Conservation (phyloP, 164 flowering plant species). For the Kingdonia uniflora region DNA sequence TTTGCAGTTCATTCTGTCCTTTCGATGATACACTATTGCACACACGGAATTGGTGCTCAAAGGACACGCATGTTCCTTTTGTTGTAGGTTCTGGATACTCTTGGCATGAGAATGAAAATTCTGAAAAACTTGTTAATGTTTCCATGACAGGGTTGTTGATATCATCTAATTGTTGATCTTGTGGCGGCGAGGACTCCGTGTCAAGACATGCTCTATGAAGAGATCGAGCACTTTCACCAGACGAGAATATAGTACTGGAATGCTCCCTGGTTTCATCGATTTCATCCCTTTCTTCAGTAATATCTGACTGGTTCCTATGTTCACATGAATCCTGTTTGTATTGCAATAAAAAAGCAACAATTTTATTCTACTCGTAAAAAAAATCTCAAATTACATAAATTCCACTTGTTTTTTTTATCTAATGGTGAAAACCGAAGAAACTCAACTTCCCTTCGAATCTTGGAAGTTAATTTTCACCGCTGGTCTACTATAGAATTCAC, state of each 20-base stretch:
- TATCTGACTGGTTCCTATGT: conserved; percentile 69
- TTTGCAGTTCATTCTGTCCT: conserved; percentile 16
- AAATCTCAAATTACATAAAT: background rate
- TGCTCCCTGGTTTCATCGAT: conserved; percentile 17
- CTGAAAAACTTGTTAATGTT: conserved; percentile 14
- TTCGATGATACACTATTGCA: conserved; percentile 13
- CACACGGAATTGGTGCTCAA: no score
- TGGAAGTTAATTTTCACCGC: no score
- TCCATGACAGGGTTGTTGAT: conserved; percentile 10
- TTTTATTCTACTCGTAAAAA: background rate
- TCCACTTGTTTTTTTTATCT: no score
- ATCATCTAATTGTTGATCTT: conserved; percentile 13
- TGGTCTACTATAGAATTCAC: no score
- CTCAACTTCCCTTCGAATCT: no score
- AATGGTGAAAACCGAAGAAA: no score
- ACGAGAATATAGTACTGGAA: conserved; percentile 9
- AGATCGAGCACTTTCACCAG: conserved; percentile 15
- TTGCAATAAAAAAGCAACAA: conserved; percentile 5
- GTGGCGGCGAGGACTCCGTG: conserved; percentile 1
- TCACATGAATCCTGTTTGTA: conserved; percentile 59
- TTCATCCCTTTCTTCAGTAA: conserved; percentile 67
- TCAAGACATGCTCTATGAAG: conserved; percentile 12
- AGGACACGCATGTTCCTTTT: conserved; percentile 8
- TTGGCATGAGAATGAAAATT: conserved; percentile 17
- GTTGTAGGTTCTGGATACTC: conserved; percentile 4